Evolutionary conservation across 306 rosid genomes (phyloP).

Genomic region (Fragaria nilgerrensis): DNA sequence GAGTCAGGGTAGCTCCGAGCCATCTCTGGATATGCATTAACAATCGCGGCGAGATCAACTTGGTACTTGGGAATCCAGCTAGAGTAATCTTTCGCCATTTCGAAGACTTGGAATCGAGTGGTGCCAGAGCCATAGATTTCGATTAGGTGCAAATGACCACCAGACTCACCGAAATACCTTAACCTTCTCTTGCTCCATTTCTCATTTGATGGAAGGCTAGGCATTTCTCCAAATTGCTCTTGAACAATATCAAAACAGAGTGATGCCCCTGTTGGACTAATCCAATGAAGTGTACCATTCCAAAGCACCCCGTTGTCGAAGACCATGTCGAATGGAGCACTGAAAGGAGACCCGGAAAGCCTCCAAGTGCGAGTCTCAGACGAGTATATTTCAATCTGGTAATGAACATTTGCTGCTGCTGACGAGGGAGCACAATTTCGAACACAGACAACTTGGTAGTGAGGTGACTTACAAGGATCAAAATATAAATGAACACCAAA

Average conservation of each 20-base stretch:
- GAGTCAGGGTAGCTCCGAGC: neutral
- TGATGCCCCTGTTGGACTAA: slow-evolving; percentile 9
- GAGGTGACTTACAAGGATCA: slow-evolving; percentile 24
- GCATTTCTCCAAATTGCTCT: slow-evolving; percentile 16
- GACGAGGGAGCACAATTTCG: neutral
- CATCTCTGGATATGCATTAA: slow-evolving; percentile 15
- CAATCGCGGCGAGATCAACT: slow-evolving; percentile 15
- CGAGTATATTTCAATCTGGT: slow-evolving; percentile 26
- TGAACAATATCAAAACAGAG: slow-evolving; percentile 22
- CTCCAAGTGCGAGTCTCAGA: slow-evolving; percentile 24
- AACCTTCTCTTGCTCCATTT: slow-evolving; percentile 8
- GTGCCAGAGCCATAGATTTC: slow-evolving; percentile 17
- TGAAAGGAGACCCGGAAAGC: slow-evolving; percentile 7
- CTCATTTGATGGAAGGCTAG: slow-evolving; percentile 24
- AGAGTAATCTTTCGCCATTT: slow-evolving; percentile 29
- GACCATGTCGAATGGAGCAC: neutral
- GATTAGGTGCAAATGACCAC: slow-evolving; percentile 33
- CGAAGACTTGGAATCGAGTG: slow-evolving; percentile 30
- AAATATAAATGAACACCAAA: slow-evolving; percentile 16
- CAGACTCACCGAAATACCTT: slow-evolving; percentile 25
- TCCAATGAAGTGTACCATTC: slow-evolving; percentile 36
- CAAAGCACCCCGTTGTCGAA: slow-evolving; percentile 30
- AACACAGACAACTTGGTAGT: slow-evolving; percentile 29
- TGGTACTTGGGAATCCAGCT: slow-evolving; percentile 34
- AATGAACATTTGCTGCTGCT: neutral